Evolutionary conservation across 768 basidiomycete species (phyloP), one percentile per base, ranked within the genome.

Genomic region (Leccinum boreale): DNA sequence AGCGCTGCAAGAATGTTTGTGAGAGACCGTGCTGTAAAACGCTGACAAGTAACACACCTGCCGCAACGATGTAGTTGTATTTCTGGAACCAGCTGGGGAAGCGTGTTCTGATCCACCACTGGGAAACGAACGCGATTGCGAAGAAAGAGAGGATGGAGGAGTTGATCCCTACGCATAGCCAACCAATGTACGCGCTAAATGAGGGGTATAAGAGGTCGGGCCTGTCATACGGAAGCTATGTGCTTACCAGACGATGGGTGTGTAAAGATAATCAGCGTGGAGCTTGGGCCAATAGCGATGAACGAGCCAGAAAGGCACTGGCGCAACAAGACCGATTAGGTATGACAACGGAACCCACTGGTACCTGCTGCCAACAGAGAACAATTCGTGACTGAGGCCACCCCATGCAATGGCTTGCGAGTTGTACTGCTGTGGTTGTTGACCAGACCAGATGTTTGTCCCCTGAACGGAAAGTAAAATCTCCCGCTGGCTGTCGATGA

Each of bases 401-500:
- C 77, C 77, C 74, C 73, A 78, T 2, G 71, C 64, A 35, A 78
- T 71, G 1, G 74, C 76, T 48, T 67, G 69, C 10, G 69, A 71
- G 33, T 71, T 70, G 50, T 72, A 72, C 36, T 58, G 53, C 35
- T 71, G 71, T 4, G 66, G 59, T 53, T 70, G 70, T 12, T 71
- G 70, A 0, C 70, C 72, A 0, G 72, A 70, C 70, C 71, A 71
- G 26, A 71, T 67, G 47, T 66, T 67, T 23, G 85, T 84, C 31
- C 84, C 84, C 62, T 86, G 73, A 0, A 82, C 77, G 5, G 78
- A 79, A 24, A 85, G 69, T 4, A 87, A 67, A 26, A 83, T 80
- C 0, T 77, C 75, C 1, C 77, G 74, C 49, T 85, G 81, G 39
- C 67, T 75, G 51, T 75, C 73, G 64, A 87, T 77, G 60, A 87